Conservation (phyloP, 768 basidiomycete species). For the Trametes coccinea region DNA sequence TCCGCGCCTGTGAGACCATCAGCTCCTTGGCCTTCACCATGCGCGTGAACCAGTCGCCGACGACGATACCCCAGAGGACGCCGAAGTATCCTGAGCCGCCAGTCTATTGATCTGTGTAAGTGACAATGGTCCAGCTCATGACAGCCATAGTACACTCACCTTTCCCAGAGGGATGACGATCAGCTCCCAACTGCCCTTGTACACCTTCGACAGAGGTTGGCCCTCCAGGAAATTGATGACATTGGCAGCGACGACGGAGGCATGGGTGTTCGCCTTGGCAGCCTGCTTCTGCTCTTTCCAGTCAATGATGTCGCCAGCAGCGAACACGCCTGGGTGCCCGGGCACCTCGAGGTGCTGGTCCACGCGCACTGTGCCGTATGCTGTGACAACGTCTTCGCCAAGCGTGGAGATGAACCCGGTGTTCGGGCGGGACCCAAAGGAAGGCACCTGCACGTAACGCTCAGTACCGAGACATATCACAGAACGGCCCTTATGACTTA, state of each 20-base stretch:
- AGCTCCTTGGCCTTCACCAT: constrained; percentile 32
- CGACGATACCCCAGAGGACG: constrained; percentile 32
- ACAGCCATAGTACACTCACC: constrained; percentile 35
- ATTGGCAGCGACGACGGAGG: constrained; percentile 48
- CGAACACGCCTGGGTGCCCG: constrained; percentile 56
- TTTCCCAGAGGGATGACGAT: constrained; percentile 57
- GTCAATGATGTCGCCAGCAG: constrained; percentile 64
- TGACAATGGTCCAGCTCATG: not conserved
- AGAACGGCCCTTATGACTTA: constrained; percentile 33
- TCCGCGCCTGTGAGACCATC: constrained; percentile 21
- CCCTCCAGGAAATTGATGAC: constrained; percentile 46
- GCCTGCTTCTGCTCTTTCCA: constrained; percentile 64
- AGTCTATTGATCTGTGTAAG: constrained; percentile 13
- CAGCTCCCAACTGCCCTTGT: constrained; percentile 52
- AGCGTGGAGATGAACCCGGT: constrained; percentile 52
- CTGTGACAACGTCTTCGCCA: constrained; percentile 36
- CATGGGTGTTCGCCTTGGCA: constrained; percentile 48
- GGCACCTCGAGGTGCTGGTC: constrained; percentile 57
- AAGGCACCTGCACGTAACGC: constrained; percentile 26
- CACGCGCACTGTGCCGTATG: constrained; percentile 49
- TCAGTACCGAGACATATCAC: not conserved
- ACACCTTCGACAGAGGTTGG: constrained; percentile 37
- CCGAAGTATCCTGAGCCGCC: constrained; percentile 32
- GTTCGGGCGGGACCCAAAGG: constrained; percentile 43
- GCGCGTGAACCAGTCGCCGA: constrained; percentile 31